Evolutionary conservation across 805 yeast genomes (phyloP).

Genomic region (Saccharomycopsis capsularis): DNA sequence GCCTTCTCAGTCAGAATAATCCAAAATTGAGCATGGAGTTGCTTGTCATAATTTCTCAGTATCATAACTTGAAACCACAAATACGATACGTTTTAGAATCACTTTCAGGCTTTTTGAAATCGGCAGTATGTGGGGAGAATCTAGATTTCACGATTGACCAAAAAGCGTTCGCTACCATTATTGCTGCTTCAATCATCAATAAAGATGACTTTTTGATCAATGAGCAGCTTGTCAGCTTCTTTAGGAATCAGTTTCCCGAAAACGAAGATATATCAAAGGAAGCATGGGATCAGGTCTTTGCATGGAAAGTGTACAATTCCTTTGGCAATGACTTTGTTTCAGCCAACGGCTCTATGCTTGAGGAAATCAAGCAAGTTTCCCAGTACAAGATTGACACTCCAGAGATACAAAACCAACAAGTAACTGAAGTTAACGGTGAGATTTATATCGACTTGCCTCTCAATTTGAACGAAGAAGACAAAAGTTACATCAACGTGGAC

Average conservation of each 20-base stretch:
- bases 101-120: conserved; percentile 1
- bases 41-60: too few species aligned
- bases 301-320: conserved; percentile 17
- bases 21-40: too few species aligned
- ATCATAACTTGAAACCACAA: neutral
- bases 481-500: conserved; percentile 10
- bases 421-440: conserved; percentile 3
- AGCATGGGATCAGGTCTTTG: conserved; percentile 13
- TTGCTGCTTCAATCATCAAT: conserved; percentile 1
- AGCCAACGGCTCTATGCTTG: conserved; percentile 2
- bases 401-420: neutral
- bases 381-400: neutral
- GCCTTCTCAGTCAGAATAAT: neutral
- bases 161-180: neutral
- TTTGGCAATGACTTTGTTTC: conserved; percentile 3
- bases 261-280: conserved; percentile 4
- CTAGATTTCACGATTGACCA: neutral
- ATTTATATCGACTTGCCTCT: neutral
- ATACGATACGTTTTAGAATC: neutral
- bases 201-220: conserved; percentile 3
- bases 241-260: neutral
- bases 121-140: neutral
- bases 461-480: neutral
- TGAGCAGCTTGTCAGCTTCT: neutral
- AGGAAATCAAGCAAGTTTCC: neutral